Evolutionary conservation across 441 rosid species (phyloP).

Genomic region (Raphanus hybrid): DNA sequence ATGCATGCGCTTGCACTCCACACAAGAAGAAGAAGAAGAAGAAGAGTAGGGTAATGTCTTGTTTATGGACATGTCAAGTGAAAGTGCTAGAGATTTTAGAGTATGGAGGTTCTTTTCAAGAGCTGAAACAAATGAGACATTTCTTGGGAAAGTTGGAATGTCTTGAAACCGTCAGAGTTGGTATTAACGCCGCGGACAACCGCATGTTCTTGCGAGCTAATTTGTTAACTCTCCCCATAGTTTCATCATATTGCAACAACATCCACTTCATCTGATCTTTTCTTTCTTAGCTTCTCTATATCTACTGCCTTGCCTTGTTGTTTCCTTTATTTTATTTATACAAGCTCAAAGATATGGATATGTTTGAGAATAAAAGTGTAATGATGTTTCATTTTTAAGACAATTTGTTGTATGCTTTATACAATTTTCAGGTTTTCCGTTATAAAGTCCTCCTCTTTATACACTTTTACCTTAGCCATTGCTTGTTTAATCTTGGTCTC

Average conservation of each 20-base stretch:
- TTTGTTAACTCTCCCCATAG: not conserved
- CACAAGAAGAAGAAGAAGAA: not conserved
- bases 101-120: constrained; percentile 2
- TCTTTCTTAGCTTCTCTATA: not conserved
- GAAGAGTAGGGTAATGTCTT: not conserved
- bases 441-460: not conserved
- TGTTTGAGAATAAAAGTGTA: not conserved
- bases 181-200: not conserved
- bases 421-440: not conserved
- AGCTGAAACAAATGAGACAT: not conserved
- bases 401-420: not conserved
- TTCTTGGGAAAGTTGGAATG: constrained; percentile 1
- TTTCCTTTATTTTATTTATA: not conserved
- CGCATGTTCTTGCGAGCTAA: not conserved
- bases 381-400: not conserved
- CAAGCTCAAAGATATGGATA: not conserved
- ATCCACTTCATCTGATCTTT: not conserved
- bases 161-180: constrained; percentile 9
- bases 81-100: constrained; percentile 1
- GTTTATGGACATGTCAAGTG: constrained; percentile 4
- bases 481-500: not conserved
- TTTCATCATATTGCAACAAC: constrained; percentile 3
- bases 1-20: constrained; percentile 7
- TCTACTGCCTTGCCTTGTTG: not conserved
- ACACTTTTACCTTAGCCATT: not conserved